Percentiles rank a stretch among this genome's conserved stretches.
Conservation (phyloP, 2,329 filamentous ascomycete species). For the Botrytis cinerea region DNA sequence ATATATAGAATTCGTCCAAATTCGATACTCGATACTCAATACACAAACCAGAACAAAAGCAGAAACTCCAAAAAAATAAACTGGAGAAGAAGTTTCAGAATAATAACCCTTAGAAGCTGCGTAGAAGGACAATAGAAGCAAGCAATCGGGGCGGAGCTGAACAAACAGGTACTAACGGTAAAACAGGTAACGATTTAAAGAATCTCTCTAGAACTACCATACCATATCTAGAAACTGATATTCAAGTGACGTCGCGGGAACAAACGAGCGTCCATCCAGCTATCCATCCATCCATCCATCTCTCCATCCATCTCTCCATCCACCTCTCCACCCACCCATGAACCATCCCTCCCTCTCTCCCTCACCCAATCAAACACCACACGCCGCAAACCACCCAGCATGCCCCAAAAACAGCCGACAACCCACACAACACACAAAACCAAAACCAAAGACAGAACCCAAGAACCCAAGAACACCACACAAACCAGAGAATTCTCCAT, state of each 20-base stretch:
- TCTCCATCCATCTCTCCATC: background rate
- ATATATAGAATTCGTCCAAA: background rate
- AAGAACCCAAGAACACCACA: no score
- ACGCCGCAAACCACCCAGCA: background rate
- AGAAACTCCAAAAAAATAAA: background rate
- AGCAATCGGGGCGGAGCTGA: conserved; percentile 17
- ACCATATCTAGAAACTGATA: background rate
- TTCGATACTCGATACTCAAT: background rate
- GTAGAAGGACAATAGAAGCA: background rate
- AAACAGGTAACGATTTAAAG: conserved; percentile 11
- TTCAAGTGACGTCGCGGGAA: background rate
- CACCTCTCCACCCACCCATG: background rate
- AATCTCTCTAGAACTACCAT: background rate
- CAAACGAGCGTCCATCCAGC: background rate
- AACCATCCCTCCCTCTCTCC: background rate
- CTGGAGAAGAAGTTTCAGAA: background rate
- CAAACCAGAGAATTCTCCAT: no score
- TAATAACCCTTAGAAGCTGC: background rate
- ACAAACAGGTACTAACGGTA: background rate
- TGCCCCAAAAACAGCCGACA: background rate
- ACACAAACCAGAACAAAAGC: background rate
- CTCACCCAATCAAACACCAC: background rate
- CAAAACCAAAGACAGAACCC: no score
- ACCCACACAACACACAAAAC: no score
- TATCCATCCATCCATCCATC: background rate